Percentiles rank a stretch among this genome's conserved stretches.
Conservation (phyloP, 768 basidiomycete genomes). For the Leucocoprinus sp. region DNA sequence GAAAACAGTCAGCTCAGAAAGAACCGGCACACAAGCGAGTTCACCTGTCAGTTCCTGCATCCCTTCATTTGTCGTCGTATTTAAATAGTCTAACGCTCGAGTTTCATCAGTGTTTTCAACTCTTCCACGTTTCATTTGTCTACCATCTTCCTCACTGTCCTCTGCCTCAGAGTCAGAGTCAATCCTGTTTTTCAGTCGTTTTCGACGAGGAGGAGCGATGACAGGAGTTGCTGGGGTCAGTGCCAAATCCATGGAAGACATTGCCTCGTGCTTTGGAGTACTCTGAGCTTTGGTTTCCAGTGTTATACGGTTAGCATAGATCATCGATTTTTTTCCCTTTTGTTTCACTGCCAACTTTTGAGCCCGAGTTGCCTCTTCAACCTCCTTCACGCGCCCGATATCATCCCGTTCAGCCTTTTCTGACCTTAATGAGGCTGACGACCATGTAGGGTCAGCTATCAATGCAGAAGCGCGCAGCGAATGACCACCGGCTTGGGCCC, state of each 20-base stretch:
- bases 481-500: conserved; percentile 55
- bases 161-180: conserved; percentile 58
- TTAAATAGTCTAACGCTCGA: conserved; percentile 62
- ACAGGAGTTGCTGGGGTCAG: conserved; percentile 34
- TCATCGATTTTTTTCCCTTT: conserved; percentile 76
- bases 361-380: conserved; percentile 67
- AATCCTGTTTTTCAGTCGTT: conserved; percentile 53
- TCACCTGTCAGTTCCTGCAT: conserved; percentile 71
- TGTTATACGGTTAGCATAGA: conserved; percentile 60
- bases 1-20: not conserved
- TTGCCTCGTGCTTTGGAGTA: conserved; percentile 10
- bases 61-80: conserved; percentile 49
- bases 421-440: conserved; percentile 24
- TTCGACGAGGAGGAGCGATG: conserved; percentile 36
- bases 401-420: conserved; percentile 24
- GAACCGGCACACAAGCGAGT: conserved; percentile 14
- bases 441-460: conserved; percentile 51
- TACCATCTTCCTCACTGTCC: conserved; percentile 40
- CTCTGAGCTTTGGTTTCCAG: conserved; percentile 33
- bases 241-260: conserved; percentile 17
- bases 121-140: conserved; percentile 22
- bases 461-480: conserved; percentile 51
- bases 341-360: conserved; percentile 58
- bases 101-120: conserved; percentile 33
- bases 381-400: conserved; percentile 58